Conservation (phyloP, 2,329 filamentous ascomycete species). For the Diaporthe ilicicola region DNA sequence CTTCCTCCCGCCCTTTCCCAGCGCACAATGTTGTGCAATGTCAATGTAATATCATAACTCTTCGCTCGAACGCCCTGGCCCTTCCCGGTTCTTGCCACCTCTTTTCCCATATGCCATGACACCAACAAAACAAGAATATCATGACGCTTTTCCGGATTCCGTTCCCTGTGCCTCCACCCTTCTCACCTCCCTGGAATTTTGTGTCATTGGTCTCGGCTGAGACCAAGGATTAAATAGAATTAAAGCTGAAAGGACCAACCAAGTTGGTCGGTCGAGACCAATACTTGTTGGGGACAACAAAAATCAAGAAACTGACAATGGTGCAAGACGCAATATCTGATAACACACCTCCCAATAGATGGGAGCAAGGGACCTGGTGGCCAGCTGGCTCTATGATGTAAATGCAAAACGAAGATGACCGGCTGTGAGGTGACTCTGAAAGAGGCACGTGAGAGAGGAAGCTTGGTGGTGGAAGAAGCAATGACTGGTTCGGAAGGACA, state of each 20-base stretch:
- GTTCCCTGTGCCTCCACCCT: neutral
- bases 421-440: neutral
- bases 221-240: neutral
- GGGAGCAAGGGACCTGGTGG: slow-evolving; percentile 31
- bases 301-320: neutral
- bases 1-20: too few relatives aligned
- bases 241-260: neutral
- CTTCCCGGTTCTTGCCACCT: neutral
- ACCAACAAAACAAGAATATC: neutral
- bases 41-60: slow-evolving; percentile 6
- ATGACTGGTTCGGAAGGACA: neutral
- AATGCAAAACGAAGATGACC: slow-evolving; percentile 22
- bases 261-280: neutral
- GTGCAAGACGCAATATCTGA: slow-evolving; percentile 8
- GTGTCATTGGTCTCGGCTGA: neutral
- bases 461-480: neutral
- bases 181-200: neutral
- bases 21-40: slow-evolving; percentile 1
- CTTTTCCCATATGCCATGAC: slow-evolving; percentile 18
- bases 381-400: slow-evolving; percentile 26
- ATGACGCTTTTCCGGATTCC: neutral
- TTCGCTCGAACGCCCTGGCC: slow-evolving; percentile 14
- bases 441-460: neutral
- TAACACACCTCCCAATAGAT: slow-evolving; percentile 27
- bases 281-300: neutral